These are phyloP conservation scores for Vickermania ingenoplastis DNA, from an alignment of 208 protist species.

Conservation along the genomic window DNA sequence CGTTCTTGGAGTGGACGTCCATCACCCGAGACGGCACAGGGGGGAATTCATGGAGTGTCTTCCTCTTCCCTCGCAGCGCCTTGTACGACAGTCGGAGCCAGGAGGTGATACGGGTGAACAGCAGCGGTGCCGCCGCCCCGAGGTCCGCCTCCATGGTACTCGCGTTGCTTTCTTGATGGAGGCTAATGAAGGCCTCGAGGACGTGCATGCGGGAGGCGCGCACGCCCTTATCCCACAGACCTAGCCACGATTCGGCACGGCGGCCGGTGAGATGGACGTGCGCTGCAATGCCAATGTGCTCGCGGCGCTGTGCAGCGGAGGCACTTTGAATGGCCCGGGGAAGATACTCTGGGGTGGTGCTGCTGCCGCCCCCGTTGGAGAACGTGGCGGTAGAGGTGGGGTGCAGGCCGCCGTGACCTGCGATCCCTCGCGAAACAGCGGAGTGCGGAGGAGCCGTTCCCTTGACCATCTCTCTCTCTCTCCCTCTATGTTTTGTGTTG, in stretches of 20 bases:
- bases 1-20: neutral
- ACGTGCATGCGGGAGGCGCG: slow-evolving; percentile 27
- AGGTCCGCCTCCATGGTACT: slow-evolving; percentile 55
- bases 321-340: neutral
- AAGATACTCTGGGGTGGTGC: neutral
- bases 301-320: neutral
- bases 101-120: slow-evolving; percentile 74
- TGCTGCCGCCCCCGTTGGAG: too few relatives aligned
- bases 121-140: slow-evolving; percentile 60
- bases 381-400: too few relatives aligned
- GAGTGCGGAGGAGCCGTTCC: too few relatives aligned
- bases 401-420: too few relatives aligned
- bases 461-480: too few relatives aligned
- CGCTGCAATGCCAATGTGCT: slow-evolving; percentile 15
- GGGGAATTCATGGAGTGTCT: too few relatives aligned
- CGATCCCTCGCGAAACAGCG: too few relatives aligned
- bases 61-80: slow-evolving; percentile 7
- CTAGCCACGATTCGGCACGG: slow-evolving; percentile 52
- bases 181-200: slow-evolving; percentile 46
- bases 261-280: slow-evolving; percentile 20
- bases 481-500: too few relatives aligned
- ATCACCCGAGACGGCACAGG: too few relatives aligned
- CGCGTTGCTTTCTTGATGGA: slow-evolving; percentile 62
- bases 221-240: slow-evolving; percentile 58
- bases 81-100: slow-evolving; percentile 76